Evolutionary conservation across 1,139 yeast species (phyloP).

Genomic region (Nakaseomyces sp.): DNA sequence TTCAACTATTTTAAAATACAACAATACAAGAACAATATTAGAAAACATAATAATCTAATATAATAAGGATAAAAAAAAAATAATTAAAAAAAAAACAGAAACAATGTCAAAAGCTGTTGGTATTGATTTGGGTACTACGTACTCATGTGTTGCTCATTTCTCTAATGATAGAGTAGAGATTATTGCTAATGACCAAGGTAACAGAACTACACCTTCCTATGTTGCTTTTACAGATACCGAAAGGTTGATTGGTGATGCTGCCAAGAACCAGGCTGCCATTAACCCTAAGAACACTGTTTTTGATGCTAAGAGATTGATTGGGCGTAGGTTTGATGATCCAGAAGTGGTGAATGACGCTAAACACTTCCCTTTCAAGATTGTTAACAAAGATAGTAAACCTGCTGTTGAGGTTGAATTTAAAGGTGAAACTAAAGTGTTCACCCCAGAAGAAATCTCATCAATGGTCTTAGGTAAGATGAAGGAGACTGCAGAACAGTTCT

Average conservation of each 20-base stretch:
- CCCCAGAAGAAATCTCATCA: conserved; percentile 88
- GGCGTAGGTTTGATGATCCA: conserved; percentile 68
- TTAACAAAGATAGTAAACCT: conserved; percentile 68
- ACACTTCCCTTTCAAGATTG: conserved; percentile 69
- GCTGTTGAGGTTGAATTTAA: conserved; percentile 64
- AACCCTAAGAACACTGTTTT: conserved; percentile 76
- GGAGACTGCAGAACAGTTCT: conserved; percentile 84
- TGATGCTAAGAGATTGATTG: conserved; percentile 83
- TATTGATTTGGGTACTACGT: conserved; percentile 83
- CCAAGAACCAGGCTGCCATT: conserved; percentile 85
- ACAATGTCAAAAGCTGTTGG: conserved; percentile 62
- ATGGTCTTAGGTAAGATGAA: conserved; percentile 91
- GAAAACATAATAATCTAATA: background rate
- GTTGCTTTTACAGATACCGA: conserved; percentile 82
- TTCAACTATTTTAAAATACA: too few species aligned
- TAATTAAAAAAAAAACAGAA: conserved; percentile 11
- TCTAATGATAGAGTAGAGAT: conserved; percentile 49
- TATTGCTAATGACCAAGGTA: conserved; percentile 92
- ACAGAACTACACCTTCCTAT: conserved; percentile 87
- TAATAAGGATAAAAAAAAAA: background rate
- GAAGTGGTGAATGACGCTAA: conserved; percentile 75
- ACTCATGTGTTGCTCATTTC: conserved; percentile 92
- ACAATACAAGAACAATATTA: background rate
- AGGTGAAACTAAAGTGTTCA: conserved; percentile 63
- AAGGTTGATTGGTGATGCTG: conserved; percentile 90